These are phyloP conservation scores for Abrus pulchellus DNA, from an alignment of 306 rosid species.

Conservation along the genomic window DNA sequence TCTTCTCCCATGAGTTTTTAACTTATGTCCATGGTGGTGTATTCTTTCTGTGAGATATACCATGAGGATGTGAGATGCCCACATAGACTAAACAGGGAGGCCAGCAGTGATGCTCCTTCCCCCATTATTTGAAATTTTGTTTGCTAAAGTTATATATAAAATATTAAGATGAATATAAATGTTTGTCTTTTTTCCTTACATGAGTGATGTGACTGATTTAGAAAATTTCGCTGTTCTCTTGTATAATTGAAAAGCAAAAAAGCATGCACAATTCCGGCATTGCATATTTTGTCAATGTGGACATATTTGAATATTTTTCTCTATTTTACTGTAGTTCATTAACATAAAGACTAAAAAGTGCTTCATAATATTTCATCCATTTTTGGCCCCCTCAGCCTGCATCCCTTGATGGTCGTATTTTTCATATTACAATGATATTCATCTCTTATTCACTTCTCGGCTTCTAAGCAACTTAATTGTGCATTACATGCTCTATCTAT, in stretches of 20 bases:
- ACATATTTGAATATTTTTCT: background rate
- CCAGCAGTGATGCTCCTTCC: background rate
- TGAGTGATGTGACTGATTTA: background rate
- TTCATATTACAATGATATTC: background rate
- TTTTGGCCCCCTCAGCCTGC: background rate
- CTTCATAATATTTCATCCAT: background rate
- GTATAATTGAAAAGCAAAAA: background rate
- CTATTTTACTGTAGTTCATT: background rate
- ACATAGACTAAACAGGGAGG: background rate
- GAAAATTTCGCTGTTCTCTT: background rate
- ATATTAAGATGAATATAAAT: background rate
- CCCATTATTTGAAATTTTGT: no score
- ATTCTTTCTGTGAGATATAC: background rate
- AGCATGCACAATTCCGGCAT: no score
- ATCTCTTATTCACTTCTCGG: background rate
- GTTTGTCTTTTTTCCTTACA: background rate
- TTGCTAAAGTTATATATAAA: background rate
- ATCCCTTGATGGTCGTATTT: background rate
- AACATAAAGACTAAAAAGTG: background rate
- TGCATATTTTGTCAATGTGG: background rate
- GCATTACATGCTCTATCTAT: background rate
- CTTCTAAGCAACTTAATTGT: background rate
- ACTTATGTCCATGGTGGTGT: slow-evolving; percentile 11
- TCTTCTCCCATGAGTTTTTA: background rate
- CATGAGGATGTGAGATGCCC: background rate